These are phyloP conservation scores for Septoria linicola DNA, from an alignment of 2,329 filamentous ascomycete genomes.

Conservation along the genomic window DNA sequence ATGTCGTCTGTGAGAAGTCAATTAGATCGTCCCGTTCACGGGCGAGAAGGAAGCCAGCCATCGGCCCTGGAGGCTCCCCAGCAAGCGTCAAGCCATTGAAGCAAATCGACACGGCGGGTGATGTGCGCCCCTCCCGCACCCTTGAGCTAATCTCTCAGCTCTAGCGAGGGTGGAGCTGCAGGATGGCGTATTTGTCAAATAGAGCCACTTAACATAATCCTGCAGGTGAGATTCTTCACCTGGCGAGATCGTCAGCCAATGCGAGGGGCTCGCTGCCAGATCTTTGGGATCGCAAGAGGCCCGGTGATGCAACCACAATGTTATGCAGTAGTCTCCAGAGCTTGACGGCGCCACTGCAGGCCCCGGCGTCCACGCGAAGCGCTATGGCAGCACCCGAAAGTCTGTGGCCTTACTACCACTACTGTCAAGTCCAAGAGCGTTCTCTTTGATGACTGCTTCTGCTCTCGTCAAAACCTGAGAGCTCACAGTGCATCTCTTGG, in stretches of 20 bases:
- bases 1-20: background rate
- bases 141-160: conserved; percentile 13
- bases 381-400: conserved; percentile 6
- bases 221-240: background rate
- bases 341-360: background rate
- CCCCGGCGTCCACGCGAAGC: conserved; percentile 10
- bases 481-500: background rate
- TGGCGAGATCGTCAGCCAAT: conserved; percentile 1
- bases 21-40: background rate
- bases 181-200: conserved; percentile 18
- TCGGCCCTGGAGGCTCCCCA: background rate
- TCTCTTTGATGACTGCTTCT: conserved; percentile 4
- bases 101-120: background rate
- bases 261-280: background rate
- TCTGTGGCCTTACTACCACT: conserved; percentile 7
- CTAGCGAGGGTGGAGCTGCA: conserved; percentile 7
- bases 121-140: conserved; percentile 5
- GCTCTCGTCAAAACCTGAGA: background rate
- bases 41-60: background rate
- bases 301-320: conserved; percentile 14
- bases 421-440: background rate
- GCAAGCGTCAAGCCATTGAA: background rate
- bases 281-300: conserved; percentile 1
- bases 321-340: conserved; percentile 11
- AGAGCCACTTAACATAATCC: conserved; percentile 1